phyloP scores from a whole-genome alignment of 1,284 basidiomycete species.

The Blastosporella zonata region DNA sequence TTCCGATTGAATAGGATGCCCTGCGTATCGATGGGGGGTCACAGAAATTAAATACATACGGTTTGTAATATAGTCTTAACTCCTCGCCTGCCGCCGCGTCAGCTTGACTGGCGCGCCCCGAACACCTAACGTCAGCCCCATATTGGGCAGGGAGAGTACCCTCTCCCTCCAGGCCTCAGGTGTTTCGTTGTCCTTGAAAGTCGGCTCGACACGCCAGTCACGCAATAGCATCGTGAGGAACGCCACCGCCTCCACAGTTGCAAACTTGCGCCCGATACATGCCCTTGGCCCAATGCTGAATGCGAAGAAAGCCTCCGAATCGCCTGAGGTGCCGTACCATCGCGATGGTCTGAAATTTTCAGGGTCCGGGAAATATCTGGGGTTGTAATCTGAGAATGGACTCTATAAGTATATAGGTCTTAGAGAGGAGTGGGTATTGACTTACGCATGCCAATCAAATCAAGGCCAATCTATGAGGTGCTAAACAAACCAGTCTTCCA shows the following conservation, averaged over 20 bases:
- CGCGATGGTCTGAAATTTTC: conserved; percentile 31
- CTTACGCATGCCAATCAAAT: conserved; percentile 52
- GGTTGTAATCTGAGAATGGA: conserved; percentile 28
- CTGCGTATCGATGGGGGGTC: no score
- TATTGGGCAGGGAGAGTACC: conserved; percentile 35
- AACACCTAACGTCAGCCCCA: conserved; percentile 40
- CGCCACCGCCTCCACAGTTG: conserved; percentile 46
- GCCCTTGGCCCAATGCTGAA: conserved; percentile 51
- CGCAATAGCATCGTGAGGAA: conserved; percentile 48
- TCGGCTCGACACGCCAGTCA: conserved; percentile 47
- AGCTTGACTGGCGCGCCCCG: conserved; percentile 40
- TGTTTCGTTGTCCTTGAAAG: conserved; percentile 40
- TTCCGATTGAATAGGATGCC: no score
- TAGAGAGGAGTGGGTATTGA: conserved; percentile 12
- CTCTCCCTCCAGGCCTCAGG: conserved; percentile 40
- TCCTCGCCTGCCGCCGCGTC: conserved; percentile 23
- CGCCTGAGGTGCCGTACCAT: conserved; percentile 29
- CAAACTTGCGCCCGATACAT: conserved; percentile 55
- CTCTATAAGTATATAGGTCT: neutral
- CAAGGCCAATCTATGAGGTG: conserved; percentile 37
- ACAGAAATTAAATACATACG: neutral
- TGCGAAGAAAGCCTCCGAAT: conserved; percentile 39
- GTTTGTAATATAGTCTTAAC: neutral
- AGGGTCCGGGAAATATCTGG: conserved; percentile 32
- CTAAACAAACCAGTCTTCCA: neutral